phyloP scores from a whole-genome alignment of 192 early-diverging fungal species.

The Coemansia guatemalensis region DNA sequence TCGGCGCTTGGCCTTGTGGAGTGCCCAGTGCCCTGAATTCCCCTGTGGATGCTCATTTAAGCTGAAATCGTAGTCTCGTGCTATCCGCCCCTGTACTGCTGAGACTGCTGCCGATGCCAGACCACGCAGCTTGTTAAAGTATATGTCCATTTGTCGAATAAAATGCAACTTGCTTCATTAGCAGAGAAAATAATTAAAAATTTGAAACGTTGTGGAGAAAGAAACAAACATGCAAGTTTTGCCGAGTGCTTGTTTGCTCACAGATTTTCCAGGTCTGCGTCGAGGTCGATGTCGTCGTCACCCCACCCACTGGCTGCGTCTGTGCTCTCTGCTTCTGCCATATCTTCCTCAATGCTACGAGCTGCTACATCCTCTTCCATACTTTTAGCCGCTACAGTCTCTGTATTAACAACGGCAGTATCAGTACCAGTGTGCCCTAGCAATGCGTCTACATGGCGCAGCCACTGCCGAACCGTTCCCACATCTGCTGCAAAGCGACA shows the following conservation, averaged over 20 bases:
- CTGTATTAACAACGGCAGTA: not conserved
- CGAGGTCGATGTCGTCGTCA: conserved; percentile 30
- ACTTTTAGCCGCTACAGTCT: not conserved
- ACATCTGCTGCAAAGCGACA: conserved; percentile 10
- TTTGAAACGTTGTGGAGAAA: not conserved
- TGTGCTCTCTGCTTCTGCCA: conserved; percentile 5
- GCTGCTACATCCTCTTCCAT: not conserved
- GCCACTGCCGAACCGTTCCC: conserved; percentile 8
- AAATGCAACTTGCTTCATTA: conserved; percentile 1
- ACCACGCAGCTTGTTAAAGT: conserved; percentile 47
- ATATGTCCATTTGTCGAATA: conserved; percentile 30
- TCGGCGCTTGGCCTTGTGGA: conserved; percentile 60
- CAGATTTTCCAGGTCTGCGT: conserved; percentile 25
- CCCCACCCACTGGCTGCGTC: conserved; percentile 19
- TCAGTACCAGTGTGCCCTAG: conserved; percentile 2
- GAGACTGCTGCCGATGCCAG: conserved; percentile 46
- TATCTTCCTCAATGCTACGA: not conserved
- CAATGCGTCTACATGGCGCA: conserved; percentile 25
- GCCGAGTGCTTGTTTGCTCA: conserved; percentile 6
- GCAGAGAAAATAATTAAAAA: not conserved
- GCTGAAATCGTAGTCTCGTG: conserved; percentile 38
- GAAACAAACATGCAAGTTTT: not conserved
- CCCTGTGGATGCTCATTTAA: conserved; percentile 6
- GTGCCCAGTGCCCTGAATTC: conserved; percentile 68
- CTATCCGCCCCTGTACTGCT: conserved; percentile 46